Conservation (phyloP, 2,329 filamentous ascomycete genomes). For the Didymella lethalis region DNA sequence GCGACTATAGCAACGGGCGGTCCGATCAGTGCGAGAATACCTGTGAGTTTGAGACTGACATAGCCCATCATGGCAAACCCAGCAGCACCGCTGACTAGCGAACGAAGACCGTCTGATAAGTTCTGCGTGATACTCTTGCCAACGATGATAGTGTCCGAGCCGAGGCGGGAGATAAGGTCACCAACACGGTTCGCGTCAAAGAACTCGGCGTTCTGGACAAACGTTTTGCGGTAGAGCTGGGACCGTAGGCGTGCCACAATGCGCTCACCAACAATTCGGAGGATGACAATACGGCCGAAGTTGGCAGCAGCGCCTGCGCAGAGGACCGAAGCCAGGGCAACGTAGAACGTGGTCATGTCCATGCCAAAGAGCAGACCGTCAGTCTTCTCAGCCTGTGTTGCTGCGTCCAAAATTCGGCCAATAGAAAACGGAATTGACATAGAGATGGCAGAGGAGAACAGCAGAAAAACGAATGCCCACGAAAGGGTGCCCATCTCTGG, state of each 20-base stretch:
- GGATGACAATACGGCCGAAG: slow-evolving; percentile 90
- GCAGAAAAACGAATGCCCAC: slow-evolving; percentile 82
- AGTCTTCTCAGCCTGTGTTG: slow-evolving; percentile 73
- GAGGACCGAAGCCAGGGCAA: slow-evolving; percentile 75
- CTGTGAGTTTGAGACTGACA: slow-evolving; percentile 88
- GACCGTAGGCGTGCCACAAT: slow-evolving; percentile 91
- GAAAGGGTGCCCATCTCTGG: slow-evolving; percentile 82
- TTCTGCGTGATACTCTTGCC: slow-evolving; percentile 99
- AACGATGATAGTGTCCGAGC: slow-evolving; percentile 96
- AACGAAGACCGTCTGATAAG: slow-evolving; percentile 90
- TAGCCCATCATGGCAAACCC: slow-evolving; percentile 96
- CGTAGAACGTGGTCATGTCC: slow-evolving; percentile 86
- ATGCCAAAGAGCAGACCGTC: slow-evolving; percentile 81
- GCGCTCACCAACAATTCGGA: slow-evolving; percentile 92
- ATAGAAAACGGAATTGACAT: slow-evolving; percentile 98
- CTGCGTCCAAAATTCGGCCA: slow-evolving; percentile 91
- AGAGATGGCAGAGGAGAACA: slow-evolving; percentile 89
- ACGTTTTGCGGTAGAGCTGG: slow-evolving; percentile 88
- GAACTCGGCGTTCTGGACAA: slow-evolving; percentile 97
- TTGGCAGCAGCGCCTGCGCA: slow-evolving; percentile 87
- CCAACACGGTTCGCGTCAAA: slow-evolving; percentile 98
- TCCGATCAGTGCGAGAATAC: slow-evolving; percentile 84
- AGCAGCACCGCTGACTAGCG: slow-evolving; percentile 86
- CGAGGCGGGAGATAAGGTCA: slow-evolving; percentile 92
- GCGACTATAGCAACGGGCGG: slow-evolving; percentile 90